phyloP scores from a whole-genome alignment of 1,284 basidiomycete species.

The Wallemia ichthyophaga region DNA sequence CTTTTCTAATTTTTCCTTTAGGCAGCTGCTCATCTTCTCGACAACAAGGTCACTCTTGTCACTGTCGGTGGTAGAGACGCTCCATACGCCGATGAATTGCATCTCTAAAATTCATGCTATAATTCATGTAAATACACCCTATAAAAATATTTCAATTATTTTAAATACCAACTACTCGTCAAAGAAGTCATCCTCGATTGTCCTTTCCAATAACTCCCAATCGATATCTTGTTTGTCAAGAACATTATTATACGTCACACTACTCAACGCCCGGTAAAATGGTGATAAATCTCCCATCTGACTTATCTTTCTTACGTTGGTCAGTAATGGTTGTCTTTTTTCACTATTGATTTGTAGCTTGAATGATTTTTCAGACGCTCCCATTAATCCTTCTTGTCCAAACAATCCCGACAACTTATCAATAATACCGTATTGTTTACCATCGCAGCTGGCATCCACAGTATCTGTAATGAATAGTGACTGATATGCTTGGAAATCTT shows the following conservation, averaged over 20 bases:
- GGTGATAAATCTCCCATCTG: conserved; percentile 49
- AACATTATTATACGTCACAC: conserved; percentile 60
- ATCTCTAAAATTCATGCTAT: neutral
- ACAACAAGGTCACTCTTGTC: conserved; percentile 53
- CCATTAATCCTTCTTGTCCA: conserved; percentile 28
- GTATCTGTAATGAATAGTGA: conserved; percentile 98
- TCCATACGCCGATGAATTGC: conserved; percentile 26
- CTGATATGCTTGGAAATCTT: conserved; percentile 96
- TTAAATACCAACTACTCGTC: no score
- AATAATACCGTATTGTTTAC: conserved; percentile 57
- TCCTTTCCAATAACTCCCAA: conserved; percentile 54
- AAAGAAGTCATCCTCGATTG: conserved; percentile 58
- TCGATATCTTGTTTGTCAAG: conserved; percentile 42
- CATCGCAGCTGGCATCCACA: conserved; percentile 39
- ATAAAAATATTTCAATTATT: no score
- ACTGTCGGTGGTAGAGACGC: conserved; percentile 46
- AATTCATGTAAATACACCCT: no score
- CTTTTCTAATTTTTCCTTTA: conserved; percentile 1
- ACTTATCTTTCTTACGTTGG: conserved; percentile 33
- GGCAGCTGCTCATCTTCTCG: conserved; percentile 21
- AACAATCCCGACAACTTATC: conserved; percentile 57
- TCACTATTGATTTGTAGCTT: conserved; percentile 7
- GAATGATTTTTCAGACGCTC: conserved; percentile 7
- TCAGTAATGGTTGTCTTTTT: conserved; percentile 45
- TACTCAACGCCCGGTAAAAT: conserved; percentile 67